These are phyloP conservation scores for Xylaria sp. DNA, from an alignment of 2,329 filamentous ascomycete genomes.

Conservation along the genomic window DNA sequence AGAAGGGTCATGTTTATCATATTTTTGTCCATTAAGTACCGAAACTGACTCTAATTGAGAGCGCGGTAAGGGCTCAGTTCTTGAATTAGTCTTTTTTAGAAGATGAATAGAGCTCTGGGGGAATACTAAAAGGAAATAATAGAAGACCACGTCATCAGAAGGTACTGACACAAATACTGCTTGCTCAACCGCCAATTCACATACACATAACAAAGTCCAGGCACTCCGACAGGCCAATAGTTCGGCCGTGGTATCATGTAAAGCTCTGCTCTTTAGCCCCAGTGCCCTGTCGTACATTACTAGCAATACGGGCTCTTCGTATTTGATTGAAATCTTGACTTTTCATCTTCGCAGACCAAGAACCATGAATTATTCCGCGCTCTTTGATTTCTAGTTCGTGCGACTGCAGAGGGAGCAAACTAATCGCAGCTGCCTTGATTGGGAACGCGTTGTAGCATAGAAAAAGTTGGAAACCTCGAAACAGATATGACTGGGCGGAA, in stretches of 20 bases:
- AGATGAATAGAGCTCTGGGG: constrained; percentile 51
- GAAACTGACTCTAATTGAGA: constrained; percentile 51
- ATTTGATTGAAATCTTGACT: constrained; percentile 39
- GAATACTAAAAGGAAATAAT: constrained; percentile 60
- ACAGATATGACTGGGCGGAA: constrained; percentile 40
- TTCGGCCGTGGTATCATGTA: constrained; percentile 42
- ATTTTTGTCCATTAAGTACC: constrained; percentile 55
- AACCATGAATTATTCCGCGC: constrained; percentile 35
- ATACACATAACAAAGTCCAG: constrained; percentile 50
- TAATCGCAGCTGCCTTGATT: constrained; percentile 1
- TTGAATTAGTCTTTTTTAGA: constrained; percentile 53
- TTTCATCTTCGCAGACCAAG: constrained; percentile 37
- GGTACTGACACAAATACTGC: constrained; percentile 50
- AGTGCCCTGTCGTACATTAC: constrained; percentile 36
- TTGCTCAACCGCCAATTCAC: constrained; percentile 52
- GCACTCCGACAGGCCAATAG: constrained; percentile 40
- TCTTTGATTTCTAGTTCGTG: constrained; percentile 15
- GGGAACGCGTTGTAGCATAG: constrained; percentile 31
- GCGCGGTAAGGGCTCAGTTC: constrained; percentile 49
- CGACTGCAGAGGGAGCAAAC: constrained; percentile 6
- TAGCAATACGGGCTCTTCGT: constrained; percentile 40
- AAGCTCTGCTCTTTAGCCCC: constrained; percentile 39
- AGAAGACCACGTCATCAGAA: constrained; percentile 52
- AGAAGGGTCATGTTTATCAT: constrained; percentile 44
- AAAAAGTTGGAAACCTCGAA: constrained; percentile 33